Evolutionary conservation across 177 flowering plant species (phyloP), one percentile per base, ranked within the genome.

Genomic region (Telopea speciosissima): DNA sequence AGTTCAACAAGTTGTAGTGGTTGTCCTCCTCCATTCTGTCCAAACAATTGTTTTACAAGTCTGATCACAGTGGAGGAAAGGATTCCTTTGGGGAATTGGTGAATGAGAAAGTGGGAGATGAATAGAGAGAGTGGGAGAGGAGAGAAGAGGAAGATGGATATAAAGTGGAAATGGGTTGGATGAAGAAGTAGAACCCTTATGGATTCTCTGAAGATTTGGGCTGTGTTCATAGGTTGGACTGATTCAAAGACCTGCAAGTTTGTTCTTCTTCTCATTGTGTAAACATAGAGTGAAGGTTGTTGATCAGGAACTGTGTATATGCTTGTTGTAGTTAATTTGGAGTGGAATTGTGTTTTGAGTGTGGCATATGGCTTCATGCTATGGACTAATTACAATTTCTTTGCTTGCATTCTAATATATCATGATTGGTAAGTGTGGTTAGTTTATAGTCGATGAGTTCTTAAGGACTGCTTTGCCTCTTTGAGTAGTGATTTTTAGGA

Each of bases 111-210:
- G 71, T 76, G 81, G 26, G 83, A 80, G 66, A 76, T 42, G 70
- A 78, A 77, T 65, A 83, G 77, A 56, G 82, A 79, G 66, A 75
- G 33, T 58, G 83, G 72, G n/a, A 80, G 72, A 26, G 83, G 83
- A 17, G 83, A 79, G 76, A 79, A 77, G 67, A 79, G 73, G 75
- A 79, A 81, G 73, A 79, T 69, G 12, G 82, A 81, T 62, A 79
- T 79, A 24, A 79, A 81, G 33, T 83, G 81, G 70, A 81, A 81
- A 23, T 72, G 80, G 63, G 79, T 79, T 67, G 78, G 76, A 72
- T 79, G 82, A 62, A 70, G 74, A 67, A 78, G 76, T 23, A 82
- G 22, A 17, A 82, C 22, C 65, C 85, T 76, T 19, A 80, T 70
- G 54, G 83, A 72, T 68, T 80, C 83, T 67, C 80, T 74, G 63